Conservation (phyloP, 345 rosid species). For the Camelina hispida region DNA sequence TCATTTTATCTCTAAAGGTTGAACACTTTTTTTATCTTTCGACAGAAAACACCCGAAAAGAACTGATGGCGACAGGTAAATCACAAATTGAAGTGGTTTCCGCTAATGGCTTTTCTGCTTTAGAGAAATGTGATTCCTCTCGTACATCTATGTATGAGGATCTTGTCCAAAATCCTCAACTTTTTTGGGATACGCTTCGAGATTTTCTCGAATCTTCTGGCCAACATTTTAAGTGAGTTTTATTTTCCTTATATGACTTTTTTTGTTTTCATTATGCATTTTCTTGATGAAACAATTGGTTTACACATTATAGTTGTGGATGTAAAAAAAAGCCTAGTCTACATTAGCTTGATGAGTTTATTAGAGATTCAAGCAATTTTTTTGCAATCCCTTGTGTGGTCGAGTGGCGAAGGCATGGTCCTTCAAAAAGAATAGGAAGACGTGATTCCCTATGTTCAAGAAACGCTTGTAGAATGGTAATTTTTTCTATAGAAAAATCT, state of each 20-base stretch:
- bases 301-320: background rate
- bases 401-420: no score
- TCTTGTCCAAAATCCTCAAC: constrained; percentile 54
- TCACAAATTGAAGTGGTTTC: constrained; percentile 37
- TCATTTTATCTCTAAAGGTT: background rate
- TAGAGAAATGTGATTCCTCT: constrained; percentile 48
- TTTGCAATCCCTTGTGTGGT: background rate
- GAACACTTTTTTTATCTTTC: background rate
- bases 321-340: background rate
- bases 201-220: constrained; percentile 52
- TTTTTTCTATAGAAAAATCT: no score
- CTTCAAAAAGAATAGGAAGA: background rate
- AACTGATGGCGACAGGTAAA: constrained; percentile 16
- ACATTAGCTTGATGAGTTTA: background rate
- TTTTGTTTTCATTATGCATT: background rate
- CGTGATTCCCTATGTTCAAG: background rate
- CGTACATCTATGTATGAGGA: constrained; percentile 53
- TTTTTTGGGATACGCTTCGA: constrained; percentile 65
- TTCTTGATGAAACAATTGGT: background rate
- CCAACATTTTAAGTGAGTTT: constrained; percentile 50
- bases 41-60: background rate
- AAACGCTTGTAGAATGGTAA: background rate
- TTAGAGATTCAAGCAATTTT: background rate
- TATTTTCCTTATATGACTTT: background rate
- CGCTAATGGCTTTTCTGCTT: constrained; percentile 39